These are phyloP conservation scores for Zasmidium cellare DNA, from an alignment of 2,329 filamentous ascomycete species.

Conservation along the genomic window DNA sequence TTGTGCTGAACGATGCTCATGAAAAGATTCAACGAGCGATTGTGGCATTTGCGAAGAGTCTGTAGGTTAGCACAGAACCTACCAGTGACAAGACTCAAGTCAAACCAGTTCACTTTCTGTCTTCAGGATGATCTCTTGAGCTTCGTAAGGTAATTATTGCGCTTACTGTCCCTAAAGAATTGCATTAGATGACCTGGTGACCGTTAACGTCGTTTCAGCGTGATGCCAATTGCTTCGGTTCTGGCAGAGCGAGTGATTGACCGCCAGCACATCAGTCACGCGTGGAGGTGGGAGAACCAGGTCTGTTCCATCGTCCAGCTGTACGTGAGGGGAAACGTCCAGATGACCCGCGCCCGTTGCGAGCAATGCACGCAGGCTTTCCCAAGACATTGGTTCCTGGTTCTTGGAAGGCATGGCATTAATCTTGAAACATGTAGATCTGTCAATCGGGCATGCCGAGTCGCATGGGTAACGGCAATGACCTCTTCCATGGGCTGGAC, in stretches of 20 bases:
- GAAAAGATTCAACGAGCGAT: slow-evolving; percentile 21
- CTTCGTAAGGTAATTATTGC: too few species aligned
- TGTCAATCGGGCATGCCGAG: background rate
- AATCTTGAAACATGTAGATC: background rate
- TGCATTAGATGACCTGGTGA: too few species aligned
- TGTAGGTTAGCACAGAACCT: too few species aligned
- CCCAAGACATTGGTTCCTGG: background rate
- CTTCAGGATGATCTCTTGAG: too few species aligned
- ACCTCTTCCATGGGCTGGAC: too few species aligned
- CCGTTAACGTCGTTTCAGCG: too few species aligned
- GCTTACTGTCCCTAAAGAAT: too few species aligned
- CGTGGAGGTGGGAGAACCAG: background rate
- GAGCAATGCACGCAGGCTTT: background rate
- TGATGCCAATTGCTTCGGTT: too few species aligned
- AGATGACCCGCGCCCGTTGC: background rate
- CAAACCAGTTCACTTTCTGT: too few species aligned
- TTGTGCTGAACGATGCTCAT: slow-evolving; percentile 27
- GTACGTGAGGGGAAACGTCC: background rate
- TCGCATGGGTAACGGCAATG: background rate
- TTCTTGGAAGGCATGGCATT: background rate
- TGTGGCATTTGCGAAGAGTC: slow-evolving; percentile 21
- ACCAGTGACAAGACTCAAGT: too few species aligned
- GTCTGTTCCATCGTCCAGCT: background rate
- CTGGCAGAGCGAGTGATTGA: background rate
- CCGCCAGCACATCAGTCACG: background rate